Percentiles rank a stretch among this genome's conserved stretches.
Conservation (phyloP, 371 early-diverging fungal genomes). For the Mucor lusitanicus region DNA sequence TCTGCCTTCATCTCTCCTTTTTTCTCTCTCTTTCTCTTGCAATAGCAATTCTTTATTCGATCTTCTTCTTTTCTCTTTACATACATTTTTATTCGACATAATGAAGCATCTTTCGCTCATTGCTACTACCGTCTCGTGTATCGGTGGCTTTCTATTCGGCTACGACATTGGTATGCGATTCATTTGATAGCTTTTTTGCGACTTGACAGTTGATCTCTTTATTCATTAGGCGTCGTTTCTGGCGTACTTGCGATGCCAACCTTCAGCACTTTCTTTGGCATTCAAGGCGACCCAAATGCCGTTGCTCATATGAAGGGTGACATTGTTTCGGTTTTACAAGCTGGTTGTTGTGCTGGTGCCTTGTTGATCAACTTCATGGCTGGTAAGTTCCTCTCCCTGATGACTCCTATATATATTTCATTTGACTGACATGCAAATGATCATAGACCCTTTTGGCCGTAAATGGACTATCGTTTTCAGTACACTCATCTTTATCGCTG, state of each 20-base stretch:
- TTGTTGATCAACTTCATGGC: constrained; percentile 43
- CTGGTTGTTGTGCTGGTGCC: constrained; percentile 47
- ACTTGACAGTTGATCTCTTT: background rate
- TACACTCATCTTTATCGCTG: constrained; percentile 35
- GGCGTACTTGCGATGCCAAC: constrained; percentile 51
- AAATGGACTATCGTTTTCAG: constrained; percentile 37
- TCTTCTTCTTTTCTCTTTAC: background rate
- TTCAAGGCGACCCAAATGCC: constrained; percentile 23
- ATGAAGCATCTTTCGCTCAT: constrained; percentile 43
- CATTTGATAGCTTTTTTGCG: background rate
- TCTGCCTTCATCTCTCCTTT: background rate
- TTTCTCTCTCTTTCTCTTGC: background rate
- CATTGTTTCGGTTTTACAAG: constrained; percentile 45
- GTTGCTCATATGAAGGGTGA: constrained; percentile 43
- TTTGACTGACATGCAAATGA: background rate
- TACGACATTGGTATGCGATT: constrained; percentile 44
- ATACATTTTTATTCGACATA: background rate
- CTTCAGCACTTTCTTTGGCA: constrained; percentile 40
- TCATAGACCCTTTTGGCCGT: constrained; percentile 43
- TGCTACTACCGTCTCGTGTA: constrained; percentile 46
- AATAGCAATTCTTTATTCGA: background rate
- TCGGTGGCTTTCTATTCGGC: constrained; percentile 53
- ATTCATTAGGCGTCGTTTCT: constrained; percentile 25
- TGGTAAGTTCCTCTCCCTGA: constrained; percentile 23
- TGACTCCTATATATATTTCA: background rate